These are phyloP conservation scores for Pascua guehoae DNA, from an alignment of 1,284 basidiomycete genomes.

Conservation along the genomic window DNA sequence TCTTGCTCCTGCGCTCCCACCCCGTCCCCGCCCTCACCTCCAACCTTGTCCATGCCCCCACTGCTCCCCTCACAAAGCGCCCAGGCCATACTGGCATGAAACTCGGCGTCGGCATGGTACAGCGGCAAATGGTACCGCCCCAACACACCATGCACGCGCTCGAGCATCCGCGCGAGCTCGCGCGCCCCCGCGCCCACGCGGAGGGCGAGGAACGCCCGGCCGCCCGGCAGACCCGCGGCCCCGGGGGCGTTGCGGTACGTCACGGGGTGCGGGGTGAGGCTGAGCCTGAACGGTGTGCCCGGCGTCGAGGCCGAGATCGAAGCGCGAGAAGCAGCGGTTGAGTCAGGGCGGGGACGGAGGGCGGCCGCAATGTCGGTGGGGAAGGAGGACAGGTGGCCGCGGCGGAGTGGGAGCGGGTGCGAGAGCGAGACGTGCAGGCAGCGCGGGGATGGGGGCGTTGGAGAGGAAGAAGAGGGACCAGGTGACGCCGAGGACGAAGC, in stretches of 20 bases:
- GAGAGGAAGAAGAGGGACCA: too few relatives aligned
- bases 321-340: neutral
- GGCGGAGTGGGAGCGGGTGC: constrained; percentile 43
- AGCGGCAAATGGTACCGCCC: constrained; percentile 31
- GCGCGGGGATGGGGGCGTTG: neutral
- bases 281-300: constrained; percentile 18
- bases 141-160: constrained; percentile 33
- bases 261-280: constrained; percentile 24
- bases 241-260: constrained; percentile 30
- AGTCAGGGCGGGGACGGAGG: neutral
- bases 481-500: too few relatives aligned
- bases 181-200: constrained; percentile 39
- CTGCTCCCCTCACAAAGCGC: constrained; percentile 11
- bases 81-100: constrained; percentile 48
- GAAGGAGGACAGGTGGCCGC: constrained; percentile 3
- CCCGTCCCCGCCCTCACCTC: neutral
- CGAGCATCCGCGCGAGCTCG: constrained; percentile 28
- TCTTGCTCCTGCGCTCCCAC: neutral
- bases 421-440: constrained; percentile 45
- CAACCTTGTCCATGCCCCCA: neutral
- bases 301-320: neutral
- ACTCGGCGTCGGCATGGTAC: constrained; percentile 44
- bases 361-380: neutral
- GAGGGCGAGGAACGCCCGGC: constrained; percentile 44
- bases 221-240: constrained; percentile 15